Percentiles rank a stretch among this genome's conserved stretches.
These are phyloP conservation scores for Suhomyces sp. DNA, from an alignment of 805 yeast species.

Conservation along the genomic window DNA sequence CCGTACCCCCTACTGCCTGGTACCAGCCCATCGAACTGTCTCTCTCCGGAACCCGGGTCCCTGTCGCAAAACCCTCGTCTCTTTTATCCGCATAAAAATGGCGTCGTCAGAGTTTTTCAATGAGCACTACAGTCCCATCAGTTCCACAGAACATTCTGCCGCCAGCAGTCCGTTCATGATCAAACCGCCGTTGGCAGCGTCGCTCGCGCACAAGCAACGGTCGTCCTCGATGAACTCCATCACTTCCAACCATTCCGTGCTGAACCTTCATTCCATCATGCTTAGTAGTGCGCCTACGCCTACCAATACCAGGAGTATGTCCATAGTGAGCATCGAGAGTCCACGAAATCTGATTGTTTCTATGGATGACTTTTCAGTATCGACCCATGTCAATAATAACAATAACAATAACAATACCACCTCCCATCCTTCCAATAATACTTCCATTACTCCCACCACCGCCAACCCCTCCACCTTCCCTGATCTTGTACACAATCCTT, in stretches of 20 bases:
- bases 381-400: constrained; percentile 36
- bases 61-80: too few species aligned
- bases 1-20: too few species aligned
- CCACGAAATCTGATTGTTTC: constrained; percentile 43
- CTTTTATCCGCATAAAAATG: too few species aligned
- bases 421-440: too few species aligned
- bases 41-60: too few species aligned
- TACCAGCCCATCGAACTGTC: too few species aligned
- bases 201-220: constrained; percentile 23
- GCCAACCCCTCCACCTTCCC: too few species aligned
- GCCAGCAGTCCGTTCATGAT: constrained; percentile 12
- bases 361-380: constrained; percentile 31
- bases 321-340: constrained; percentile 37
- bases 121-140: constrained; percentile 11
- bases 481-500: too few species aligned
- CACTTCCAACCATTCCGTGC: constrained; percentile 6
- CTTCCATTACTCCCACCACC: constrained; percentile 3
- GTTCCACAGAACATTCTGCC: constrained; percentile 13
- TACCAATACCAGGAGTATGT: constrained; percentile 32
- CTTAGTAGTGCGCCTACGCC: constrained; percentile 12
- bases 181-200: constrained; percentile 15
- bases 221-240: constrained; percentile 30
- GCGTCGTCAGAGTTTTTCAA: constrained; percentile 12
- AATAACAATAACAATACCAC: constrained; percentile 18
- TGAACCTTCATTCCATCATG: constrained; percentile 2